Evolutionary conservation across 1,139 yeast species (phyloP).

Genomic region (Kurtzmaniella natalensis): DNA sequence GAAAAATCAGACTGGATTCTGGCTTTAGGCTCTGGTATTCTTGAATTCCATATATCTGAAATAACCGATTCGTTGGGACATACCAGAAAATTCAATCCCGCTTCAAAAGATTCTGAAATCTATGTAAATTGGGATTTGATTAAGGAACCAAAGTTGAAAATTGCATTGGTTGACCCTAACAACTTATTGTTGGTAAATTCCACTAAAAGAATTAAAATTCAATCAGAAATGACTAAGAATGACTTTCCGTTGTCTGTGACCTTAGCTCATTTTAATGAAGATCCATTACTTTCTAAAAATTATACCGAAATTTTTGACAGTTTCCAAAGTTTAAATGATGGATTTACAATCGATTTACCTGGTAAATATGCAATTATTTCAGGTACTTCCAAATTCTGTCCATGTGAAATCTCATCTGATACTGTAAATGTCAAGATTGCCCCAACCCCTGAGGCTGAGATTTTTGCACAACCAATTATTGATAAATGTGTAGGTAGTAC

Average conservation of each 20-base stretch:
- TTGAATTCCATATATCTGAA: conserved; percentile 62
- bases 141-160: conserved; percentile 48
- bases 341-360: conserved; percentile 45
- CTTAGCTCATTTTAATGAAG: conserved; percentile 23
- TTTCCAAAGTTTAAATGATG: conserved; percentile 22
- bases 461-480: conserved; percentile 55
- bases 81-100: conserved; percentile 47
- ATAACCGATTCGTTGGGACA: conserved; percentile 79
- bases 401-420: conserved; percentile 46
- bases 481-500: conserved; percentile 93
- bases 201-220: conserved; percentile 29
- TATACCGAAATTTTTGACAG: conserved; percentile 36
- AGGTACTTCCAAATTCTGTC: conserved; percentile 58
- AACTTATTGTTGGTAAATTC: conserved; percentile 40
- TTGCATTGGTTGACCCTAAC: conserved; percentile 36
- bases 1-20: conserved; percentile 19
- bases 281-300: conserved; percentile 19
- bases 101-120: conserved; percentile 43
- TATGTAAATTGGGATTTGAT: conserved; percentile 58
- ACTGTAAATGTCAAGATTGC: conserved; percentile 22
- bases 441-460: conserved; percentile 47
- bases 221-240: conserved; percentile 13
- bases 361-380: conserved; percentile 59
- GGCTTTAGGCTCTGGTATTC: conserved; percentile 44
- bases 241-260: conserved; percentile 49